Percentiles rank a stretch among this genome's conserved stretches.
These are phyloP conservation scores for Saussurea involucrata DNA, from an alignment of 129 eudicot genomes.

Conservation along the genomic window DNA sequence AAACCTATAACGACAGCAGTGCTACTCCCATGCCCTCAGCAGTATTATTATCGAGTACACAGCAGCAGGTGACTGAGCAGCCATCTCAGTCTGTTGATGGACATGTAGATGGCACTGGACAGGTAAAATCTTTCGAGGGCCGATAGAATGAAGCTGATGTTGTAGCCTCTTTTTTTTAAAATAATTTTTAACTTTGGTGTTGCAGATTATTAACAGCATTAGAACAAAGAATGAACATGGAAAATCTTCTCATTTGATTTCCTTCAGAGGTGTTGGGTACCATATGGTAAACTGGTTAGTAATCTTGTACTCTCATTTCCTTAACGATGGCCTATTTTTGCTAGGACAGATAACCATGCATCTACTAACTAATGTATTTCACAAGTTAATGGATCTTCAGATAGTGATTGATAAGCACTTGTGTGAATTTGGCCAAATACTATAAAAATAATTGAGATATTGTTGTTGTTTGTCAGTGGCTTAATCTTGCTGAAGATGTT, in stretches of 20 bases:
- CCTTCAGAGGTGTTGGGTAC: constrained; percentile 74
- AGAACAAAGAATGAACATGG: constrained; percentile 50
- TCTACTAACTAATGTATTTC: not conserved
- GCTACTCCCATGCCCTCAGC: constrained; percentile 18
- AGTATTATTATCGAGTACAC: constrained; percentile 20
- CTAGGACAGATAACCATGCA: not conserved
- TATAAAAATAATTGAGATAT: not conserved
- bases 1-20: constrained; percentile 37
- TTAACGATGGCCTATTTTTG: not conserved
- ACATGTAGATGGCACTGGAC: constrained; percentile 30
- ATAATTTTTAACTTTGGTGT: constrained; percentile 7
- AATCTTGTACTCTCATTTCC: not conserved
- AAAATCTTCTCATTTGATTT: constrained; percentile 57
- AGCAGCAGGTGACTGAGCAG: constrained; percentile 29
- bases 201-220: constrained; percentile 41
- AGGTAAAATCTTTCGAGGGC: constrained; percentile 24
- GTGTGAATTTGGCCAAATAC: constrained; percentile 1
- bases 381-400: not conserved
- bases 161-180: constrained; percentile 16
- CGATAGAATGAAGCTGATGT: constrained; percentile 30
- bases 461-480: constrained; percentile 60
- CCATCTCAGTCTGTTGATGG: constrained; percentile 48
- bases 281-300: constrained; percentile 99
- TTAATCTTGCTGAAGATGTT: constrained; percentile 93
- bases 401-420: not conserved